Percentiles rank a stretch among this genome's conserved stretches.
Conservation (phyloP, 2,329 filamentous ascomycete genomes). For the Colletotrichum cuscutae region DNA sequence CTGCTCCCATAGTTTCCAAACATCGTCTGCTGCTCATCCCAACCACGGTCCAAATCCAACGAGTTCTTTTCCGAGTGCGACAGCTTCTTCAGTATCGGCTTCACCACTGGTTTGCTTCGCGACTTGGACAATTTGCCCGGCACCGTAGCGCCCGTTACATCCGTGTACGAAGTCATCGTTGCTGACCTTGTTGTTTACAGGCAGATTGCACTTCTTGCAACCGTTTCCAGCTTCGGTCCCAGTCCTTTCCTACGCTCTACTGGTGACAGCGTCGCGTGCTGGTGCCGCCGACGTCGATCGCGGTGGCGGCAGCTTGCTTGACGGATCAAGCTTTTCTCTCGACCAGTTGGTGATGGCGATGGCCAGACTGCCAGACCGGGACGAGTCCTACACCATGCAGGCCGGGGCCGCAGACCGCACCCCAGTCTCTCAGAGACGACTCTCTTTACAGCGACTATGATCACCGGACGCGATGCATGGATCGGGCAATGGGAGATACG, state of each 20-base stretch:
- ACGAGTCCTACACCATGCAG: slow-evolving; percentile 30
- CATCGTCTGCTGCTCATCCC: slow-evolving; percentile 37
- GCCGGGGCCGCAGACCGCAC: slow-evolving; percentile 27
- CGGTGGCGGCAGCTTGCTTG: neutral
- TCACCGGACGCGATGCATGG: slow-evolving; percentile 23
- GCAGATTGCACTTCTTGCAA: neutral
- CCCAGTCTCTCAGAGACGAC: slow-evolving; percentile 32
- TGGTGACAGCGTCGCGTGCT: neutral
- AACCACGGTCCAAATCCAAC: slow-evolving; percentile 67
- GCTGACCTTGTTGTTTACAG: neutral
- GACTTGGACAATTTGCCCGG: slow-evolving; percentile 57
- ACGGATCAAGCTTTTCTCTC: slow-evolving; percentile 3
- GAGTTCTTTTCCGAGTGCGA: slow-evolving; percentile 70
- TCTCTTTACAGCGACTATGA: slow-evolving; percentile 24
- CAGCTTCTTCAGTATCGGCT: slow-evolving; percentile 72
- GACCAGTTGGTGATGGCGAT: slow-evolving; percentile 22
- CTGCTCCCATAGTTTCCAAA: slow-evolving; percentile 29
- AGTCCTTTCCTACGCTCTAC: neutral
- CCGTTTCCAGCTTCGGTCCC: neutral
- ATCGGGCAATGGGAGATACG: slow-evolving; percentile 17
- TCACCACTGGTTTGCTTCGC: slow-evolving; percentile 60
- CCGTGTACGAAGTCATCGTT: slow-evolving; percentile 50
- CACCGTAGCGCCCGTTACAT: slow-evolving; percentile 40
- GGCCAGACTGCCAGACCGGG: slow-evolving; percentile 30
- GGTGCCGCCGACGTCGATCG: neutral